Evolutionary conservation across 257 asterid genomes (phyloP), one percentile per base, ranked within the genome.

Genomic region (Solanum bulbocastanum): DNA sequence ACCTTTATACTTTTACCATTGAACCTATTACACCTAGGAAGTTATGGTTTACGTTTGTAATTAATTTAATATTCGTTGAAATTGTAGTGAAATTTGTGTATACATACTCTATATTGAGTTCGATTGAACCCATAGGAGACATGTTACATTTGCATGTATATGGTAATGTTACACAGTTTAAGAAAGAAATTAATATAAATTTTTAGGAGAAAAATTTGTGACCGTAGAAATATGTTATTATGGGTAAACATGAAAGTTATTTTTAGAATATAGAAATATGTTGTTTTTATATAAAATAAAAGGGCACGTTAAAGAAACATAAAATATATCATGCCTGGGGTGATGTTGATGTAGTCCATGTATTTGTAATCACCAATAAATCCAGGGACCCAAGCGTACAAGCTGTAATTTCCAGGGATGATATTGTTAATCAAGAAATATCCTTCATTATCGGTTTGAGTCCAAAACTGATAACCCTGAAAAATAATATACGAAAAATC

Each of bases 371-470:
- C 88, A 5, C 88, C 88, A 72, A 86, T 25, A 52, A 86, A 33
- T 86, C 60, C 88, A 86, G 88, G 88, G 72, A 52, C 83, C 88
- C 88, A 86, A n/a, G 84, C 88, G 13, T 86, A 86, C 68, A 86
- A 49, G 40, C 71, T 73, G 33, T 86, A 86, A 33, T 73, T 86
- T 56, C 88, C 88, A 18, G 88, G 83, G 25, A 76, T 86, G 35
- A 86, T 73, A 71, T 60, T 65, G 14, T 86, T 86, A 79, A 86
- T 86, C 74, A 46, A 15, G 27, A 86, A 86, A 32, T 86, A 40
- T 39, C 88, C 88, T 0, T 86, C 52, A 1, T 2, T 52, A 46
- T 86, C 84, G 25, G 84, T 86, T 73, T 86, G 74, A 46, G 75
- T 86, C 88, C 88, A 86, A 73, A 86, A 86, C 6, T 86, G 88